Percentiles rank a stretch among this genome's conserved stretches.
These are phyloP conservation scores for Xanthoconium separans DNA, from an alignment of 1,284 basidiomycete genomes.

Conservation along the genomic window DNA sequence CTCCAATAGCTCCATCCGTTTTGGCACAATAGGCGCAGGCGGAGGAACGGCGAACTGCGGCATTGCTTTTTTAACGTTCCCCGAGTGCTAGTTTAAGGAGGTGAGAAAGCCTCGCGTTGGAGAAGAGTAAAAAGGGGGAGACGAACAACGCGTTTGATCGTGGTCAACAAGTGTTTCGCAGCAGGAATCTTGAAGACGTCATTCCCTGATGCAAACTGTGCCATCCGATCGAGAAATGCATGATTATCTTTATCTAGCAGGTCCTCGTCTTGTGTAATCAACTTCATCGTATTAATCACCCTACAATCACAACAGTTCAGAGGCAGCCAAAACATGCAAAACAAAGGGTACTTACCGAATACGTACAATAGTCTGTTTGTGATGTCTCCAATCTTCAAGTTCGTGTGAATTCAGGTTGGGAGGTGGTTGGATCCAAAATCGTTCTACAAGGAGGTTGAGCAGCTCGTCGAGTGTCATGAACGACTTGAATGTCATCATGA, in stretches of 20 bases:
- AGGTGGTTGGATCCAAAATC: conserved; percentile 68
- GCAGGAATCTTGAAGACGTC: conserved; percentile 45
- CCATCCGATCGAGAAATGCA: conserved; percentile 53
- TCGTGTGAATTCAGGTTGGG: conserved; percentile 51
- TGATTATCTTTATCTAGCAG: conserved; percentile 56
- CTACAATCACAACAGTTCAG: no score
- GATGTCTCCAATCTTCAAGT: conserved; percentile 61
- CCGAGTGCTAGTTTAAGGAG: conserved; percentile 37
- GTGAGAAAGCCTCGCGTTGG: neutral
- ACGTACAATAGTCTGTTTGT: conserved; percentile 72
- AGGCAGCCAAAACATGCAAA: neutral
- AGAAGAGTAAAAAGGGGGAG: neutral
- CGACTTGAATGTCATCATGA: conserved; percentile 78
- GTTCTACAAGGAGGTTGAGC: conserved; percentile 61
- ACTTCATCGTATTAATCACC: conserved; percentile 58
- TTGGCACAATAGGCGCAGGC: conserved; percentile 61
- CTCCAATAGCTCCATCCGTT: conserved; percentile 59
- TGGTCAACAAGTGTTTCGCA: conserved; percentile 50
- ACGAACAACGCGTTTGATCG: conserved; percentile 57
- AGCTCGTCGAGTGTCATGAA: conserved; percentile 71
- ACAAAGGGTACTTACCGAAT: conserved; percentile 45
- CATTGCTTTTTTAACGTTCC: conserved; percentile 32
- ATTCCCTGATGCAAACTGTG: conserved; percentile 51
- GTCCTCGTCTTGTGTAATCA: conserved; percentile 57
- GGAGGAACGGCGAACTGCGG: conserved; percentile 39